Evolutionary conservation across 371 early-diverging fungal genomes (phyloP).

Genomic region (Smittium culicis): DNA sequence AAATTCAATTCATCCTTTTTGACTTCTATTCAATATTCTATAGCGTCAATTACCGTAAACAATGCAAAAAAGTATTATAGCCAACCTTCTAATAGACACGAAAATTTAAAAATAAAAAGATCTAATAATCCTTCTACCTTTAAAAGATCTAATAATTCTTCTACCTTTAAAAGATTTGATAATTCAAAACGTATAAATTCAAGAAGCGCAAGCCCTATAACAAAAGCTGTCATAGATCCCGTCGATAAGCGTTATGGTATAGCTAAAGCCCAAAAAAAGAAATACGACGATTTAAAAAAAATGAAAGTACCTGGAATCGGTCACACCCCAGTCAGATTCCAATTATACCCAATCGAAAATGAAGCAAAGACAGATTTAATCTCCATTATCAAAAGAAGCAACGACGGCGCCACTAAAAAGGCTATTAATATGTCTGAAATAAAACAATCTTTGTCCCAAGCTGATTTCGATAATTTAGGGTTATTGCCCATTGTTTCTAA

Average conservation of each 20-base stretch:
- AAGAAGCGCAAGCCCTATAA: too few species aligned
- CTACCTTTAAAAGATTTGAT: too few species aligned
- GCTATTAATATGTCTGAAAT: slow-evolving; percentile 18
- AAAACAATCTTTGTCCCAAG: slow-evolving; percentile 7
- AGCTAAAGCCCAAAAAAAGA: background rate
- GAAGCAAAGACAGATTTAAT: slow-evolving; percentile 21
- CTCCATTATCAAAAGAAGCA: slow-evolving; percentile 12
- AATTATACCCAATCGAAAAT: slow-evolving; percentile 21
- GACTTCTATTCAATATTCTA: too few species aligned
- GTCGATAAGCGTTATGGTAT: background rate
- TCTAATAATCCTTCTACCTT: too few species aligned
- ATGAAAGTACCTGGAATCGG: slow-evolving; percentile 22
- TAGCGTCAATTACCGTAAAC: too few species aligned
- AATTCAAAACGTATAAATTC: too few species aligned
- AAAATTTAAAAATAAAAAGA: too few species aligned
- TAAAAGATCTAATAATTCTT: too few species aligned
- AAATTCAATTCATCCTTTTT: too few species aligned
- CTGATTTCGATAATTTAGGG: slow-evolving; percentile 22
- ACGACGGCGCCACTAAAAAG: background rate
- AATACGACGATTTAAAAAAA: slow-evolving; percentile 2
- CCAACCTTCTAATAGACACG: too few species aligned
- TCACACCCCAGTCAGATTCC: slow-evolving; percentile 28
- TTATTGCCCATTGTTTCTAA: slow-evolving; percentile 24
- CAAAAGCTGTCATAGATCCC: slow-evolving; percentile 1
- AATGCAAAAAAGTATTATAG: too few species aligned